Base-by-base conservation (phyloP, 2,329 filamentous ascomycete genomes). In the Fusarium sp. region DNA sequence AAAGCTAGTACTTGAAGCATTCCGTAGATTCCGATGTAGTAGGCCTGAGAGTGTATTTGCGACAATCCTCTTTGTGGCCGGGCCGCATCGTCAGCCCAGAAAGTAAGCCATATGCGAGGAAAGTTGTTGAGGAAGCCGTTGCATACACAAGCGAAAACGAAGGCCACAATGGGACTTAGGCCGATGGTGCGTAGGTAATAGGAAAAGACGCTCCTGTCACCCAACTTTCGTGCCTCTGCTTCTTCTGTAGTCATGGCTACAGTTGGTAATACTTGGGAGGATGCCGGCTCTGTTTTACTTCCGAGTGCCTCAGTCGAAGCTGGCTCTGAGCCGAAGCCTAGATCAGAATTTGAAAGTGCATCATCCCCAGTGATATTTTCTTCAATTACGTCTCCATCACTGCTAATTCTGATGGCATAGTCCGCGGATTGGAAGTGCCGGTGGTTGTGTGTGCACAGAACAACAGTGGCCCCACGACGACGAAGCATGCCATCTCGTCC, bases 401-500 rank as follows among this genome's bases (percentile, higher is more conserved):
- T 56, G 11, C 28, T 13, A 9, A 56, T 24, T 18, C 6, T 20
- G 8, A 56, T 42, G 17, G 13, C 13, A 24, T 56, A 7, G 38
- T 56, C 52, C 17, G 52, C 52, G 5, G 22, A 22, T 56, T 42
- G 22, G 13, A 18, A 36, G 35, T 55, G 51, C 1, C 76, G 70
- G 13, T 80, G 63, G 0, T 78, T 79, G 55, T 83, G 80, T 1
- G 78, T 81, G 45, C 81, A 78, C 3, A 88, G 75, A 3, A 89
- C 62, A 3, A 83, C 82, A 5, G 85, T 87, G 7, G 79, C 79
- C 0, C 80, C 78, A 17, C 82, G 71, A 20, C 72, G 77, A n/a
- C 81, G 79, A 7, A 87, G 75, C 4, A 88, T 48, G 0, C 87
- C 86, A 2, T 77, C 64, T 5, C 78, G 62, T 0, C 84, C 83